Base-by-base conservation (phyloP, 345 rosid species). In the Clausena lansium region DNA sequence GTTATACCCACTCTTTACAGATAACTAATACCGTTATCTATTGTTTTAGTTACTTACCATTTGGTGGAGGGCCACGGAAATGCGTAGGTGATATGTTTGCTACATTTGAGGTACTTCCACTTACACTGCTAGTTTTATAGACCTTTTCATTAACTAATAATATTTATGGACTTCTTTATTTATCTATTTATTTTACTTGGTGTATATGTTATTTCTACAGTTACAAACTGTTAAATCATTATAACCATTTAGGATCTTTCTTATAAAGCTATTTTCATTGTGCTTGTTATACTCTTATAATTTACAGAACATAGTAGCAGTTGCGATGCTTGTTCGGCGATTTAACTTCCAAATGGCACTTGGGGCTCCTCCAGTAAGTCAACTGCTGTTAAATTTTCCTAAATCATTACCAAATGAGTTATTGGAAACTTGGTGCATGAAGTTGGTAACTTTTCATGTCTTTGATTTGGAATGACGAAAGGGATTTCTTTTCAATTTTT, bases 41-140 rank as follows among this genome's bases (percentile, higher is more conserved):
- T 22, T 72, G 61, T 73, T 81, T 79, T 84, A 95, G 99, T 85
- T 95, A 95, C 90, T 90, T 95, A 87, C 98, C 99, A 1, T 95
- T 95, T 59, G 99, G 99, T 59, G 99, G 99, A 76, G 99, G 99
- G 78, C 99, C 92, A 2, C 83, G 97, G 78, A 95, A 95, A 89
- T 95, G 99, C 61, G 84, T 95, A 13, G 99, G 99, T 7, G 99
- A 95, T 82, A 91, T 95, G 96, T 95, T 95, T 22, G 99, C 98
- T 24, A 66, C 97, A 1, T 95, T 91, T 78, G 99, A 95, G 99
- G 99, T 93, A 85, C 66, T 77, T 47, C 69, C 35, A 85, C 55
- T 76, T 41, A 54, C 41, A 30, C 30, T 59, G 30, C 54, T 71
- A 60, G 57, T 67, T 57, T 25, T 62, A n/a, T 66, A 5, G 5